These are phyloP conservation scores for Planoprotostelium fungivorum DNA, from an alignment of 78 protist genomes.

Conservation along the genomic window DNA sequence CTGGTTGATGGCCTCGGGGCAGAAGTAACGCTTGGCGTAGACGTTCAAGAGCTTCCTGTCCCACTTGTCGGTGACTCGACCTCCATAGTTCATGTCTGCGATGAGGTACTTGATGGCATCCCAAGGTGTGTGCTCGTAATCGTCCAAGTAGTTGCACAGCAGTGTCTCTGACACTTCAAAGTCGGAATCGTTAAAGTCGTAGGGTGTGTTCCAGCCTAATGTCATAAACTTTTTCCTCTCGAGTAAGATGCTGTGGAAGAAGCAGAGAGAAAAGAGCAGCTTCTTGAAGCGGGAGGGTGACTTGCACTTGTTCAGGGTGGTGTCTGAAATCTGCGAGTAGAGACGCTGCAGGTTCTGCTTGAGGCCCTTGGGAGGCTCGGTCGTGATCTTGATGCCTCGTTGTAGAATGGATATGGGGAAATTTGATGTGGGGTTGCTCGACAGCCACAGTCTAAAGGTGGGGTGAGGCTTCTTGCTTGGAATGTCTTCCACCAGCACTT, in stretches of 20 bases:
- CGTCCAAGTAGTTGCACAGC: constrained; percentile 44
- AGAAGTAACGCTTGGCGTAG: constrained; percentile 65
- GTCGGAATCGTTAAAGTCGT: constrained; percentile 85
- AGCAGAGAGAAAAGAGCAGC: constrained; percentile 70
- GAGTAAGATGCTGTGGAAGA: constrained; percentile 78
- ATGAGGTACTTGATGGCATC: constrained; percentile 74
- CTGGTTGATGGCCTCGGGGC: constrained; percentile 9
- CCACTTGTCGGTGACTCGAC: constrained; percentile 88
- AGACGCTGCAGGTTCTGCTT: constrained; percentile 69
- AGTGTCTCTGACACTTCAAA: constrained; percentile 66
- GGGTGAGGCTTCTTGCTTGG: constrained; percentile 35
- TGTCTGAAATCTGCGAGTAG: constrained; percentile 32
- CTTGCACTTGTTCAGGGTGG: constrained; percentile 16
- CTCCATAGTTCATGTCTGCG: constrained; percentile 88
- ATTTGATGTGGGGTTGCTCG: constrained; percentile 70
- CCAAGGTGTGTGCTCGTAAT: constrained; percentile 69
- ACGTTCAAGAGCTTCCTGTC: constrained; percentile 75
- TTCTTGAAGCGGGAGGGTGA: constrained; percentile 49
- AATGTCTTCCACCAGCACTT: constrained; percentile 41
- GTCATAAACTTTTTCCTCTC: constrained; percentile 84
- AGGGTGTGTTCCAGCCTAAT: constrained; percentile 52
- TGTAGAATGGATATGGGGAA: constrained; percentile 92
- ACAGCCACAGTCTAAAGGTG: constrained; percentile 84
- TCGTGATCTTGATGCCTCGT: constrained; percentile 81
- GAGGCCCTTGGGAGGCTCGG: constrained; percentile 91